Evolutionary conservation across 768 basidiomycete species (phyloP).

Genomic region (Thelephora ganbajun): DNA sequence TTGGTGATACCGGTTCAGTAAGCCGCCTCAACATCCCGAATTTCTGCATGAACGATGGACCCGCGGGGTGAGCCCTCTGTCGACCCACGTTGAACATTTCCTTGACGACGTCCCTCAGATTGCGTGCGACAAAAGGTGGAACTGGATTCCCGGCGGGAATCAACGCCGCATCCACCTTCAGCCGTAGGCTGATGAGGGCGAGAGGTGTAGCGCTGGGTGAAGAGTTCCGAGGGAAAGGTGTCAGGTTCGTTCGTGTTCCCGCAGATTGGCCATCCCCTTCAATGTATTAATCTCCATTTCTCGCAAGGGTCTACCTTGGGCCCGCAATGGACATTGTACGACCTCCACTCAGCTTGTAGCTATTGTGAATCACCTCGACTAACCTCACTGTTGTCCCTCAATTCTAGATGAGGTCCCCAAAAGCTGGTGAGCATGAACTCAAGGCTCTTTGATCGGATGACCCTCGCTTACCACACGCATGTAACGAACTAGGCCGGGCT

Average conservation of each 20-base stretch:
- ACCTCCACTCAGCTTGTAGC: neutral
- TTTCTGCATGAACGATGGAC: conserved; percentile 34
- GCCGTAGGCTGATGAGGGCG: conserved; percentile 24
- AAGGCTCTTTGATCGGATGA: neutral
- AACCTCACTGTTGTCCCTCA: neutral
- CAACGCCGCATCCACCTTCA: conserved; percentile 33
- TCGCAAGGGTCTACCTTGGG: conserved; percentile 5
- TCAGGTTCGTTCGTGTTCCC: conserved; percentile 16
- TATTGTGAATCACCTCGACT: neutral
- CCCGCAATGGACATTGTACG: conserved; percentile 8
- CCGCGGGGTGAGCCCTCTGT: neutral
- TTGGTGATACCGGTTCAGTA: conserved; percentile 48
- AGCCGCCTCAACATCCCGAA: conserved; percentile 53
- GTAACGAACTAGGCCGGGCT: conserved; percentile 2
- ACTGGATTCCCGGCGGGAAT: conserved; percentile 78
- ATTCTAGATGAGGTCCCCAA: neutral
- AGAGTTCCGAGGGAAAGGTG: conserved; percentile 27
- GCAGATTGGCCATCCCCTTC: conserved; percentile 6
- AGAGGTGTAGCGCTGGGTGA: conserved; percentile 25
- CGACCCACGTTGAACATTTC: conserved; percentile 2
- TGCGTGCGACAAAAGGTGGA: conserved; percentile 59
- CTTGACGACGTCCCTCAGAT: conserved; percentile 63
- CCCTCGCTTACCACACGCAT: neutral
- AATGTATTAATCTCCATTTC: neutral
- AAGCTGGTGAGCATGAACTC: neutral